phyloP scores from a whole-genome alignment of 768 basidiomycete genomes.

The Lenzites betulinus region DNA sequence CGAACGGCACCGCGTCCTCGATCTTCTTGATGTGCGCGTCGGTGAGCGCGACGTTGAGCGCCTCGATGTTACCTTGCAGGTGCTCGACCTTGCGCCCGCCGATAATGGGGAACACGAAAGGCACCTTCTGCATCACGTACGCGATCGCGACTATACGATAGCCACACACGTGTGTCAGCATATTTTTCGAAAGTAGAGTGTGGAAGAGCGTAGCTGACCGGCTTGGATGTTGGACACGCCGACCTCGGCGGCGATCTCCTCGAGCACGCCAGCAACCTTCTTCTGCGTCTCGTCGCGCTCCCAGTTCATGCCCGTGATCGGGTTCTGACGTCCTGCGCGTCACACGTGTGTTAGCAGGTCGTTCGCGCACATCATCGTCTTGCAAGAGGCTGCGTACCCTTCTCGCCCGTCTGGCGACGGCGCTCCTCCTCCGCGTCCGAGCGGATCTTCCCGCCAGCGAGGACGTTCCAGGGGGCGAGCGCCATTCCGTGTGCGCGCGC shows the following conservation, averaged over 20 bases:
- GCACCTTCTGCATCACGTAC: slow-evolving; percentile 33
- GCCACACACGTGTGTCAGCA: neutral
- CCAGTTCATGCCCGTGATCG: slow-evolving; percentile 36
- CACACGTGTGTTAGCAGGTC: slow-evolving; percentile 33
- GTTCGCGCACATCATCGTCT: neutral
- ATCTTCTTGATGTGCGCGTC: slow-evolving; percentile 26
- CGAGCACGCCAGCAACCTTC: slow-evolving; percentile 45
- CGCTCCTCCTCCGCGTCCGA: slow-evolving; percentile 38
- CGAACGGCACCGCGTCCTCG: slow-evolving; percentile 28
- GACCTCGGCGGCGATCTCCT: slow-evolving; percentile 50
- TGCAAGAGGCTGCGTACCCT: slow-evolving; percentile 27
- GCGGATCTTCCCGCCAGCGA: slow-evolving; percentile 43
- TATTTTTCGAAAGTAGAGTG: slow-evolving; percentile 2
- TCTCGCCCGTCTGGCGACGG: slow-evolving; percentile 31
- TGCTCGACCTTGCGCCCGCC: slow-evolving; percentile 24
- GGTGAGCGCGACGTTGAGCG: slow-evolving; percentile 19
- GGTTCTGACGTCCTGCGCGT: slow-evolving; percentile 12
- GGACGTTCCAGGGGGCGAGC: slow-evolving; percentile 43
- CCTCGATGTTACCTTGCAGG: slow-evolving; percentile 23
- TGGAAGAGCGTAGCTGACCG: neutral
- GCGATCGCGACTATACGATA: slow-evolving; percentile 31
- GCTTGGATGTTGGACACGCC: slow-evolving; percentile 31
- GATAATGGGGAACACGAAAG: slow-evolving; percentile 26
- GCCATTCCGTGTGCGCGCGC: slow-evolving; percentile 33
- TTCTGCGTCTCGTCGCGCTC: slow-evolving; percentile 45